These are phyloP conservation scores for Leishmania gerbilli DNA, from an alignment of 208 protist species.

Conservation along the genomic window DNA sequence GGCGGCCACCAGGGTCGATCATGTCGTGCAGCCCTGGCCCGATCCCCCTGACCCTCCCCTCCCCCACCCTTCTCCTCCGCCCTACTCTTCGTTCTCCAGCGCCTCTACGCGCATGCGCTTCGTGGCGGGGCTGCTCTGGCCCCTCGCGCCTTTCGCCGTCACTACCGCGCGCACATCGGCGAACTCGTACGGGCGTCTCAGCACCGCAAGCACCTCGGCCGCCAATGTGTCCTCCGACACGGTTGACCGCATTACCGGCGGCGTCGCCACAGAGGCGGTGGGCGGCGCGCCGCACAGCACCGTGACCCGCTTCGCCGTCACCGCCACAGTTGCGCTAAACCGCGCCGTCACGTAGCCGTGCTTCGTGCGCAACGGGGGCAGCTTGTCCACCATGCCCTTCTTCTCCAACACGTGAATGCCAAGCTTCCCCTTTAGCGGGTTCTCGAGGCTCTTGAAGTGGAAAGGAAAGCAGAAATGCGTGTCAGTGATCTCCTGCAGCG, in stretches of 20 bases:
- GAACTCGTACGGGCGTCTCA: constrained; percentile 49
- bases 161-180: constrained; percentile 27
- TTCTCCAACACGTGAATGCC: constrained; percentile 66
- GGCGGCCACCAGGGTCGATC: background rate
- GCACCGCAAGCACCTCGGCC: constrained; percentile 42
- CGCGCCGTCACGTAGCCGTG: constrained; percentile 62
- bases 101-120: constrained; percentile 35
- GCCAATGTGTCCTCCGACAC: constrained; percentile 41
- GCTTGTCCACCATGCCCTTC: constrained; percentile 64
- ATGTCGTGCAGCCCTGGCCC: background rate
- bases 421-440: constrained; percentile 66
- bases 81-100: constrained; percentile 35
- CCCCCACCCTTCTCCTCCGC: background rate
- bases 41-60: background rate
- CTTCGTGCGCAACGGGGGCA: constrained; percentile 65
- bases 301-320: constrained; percentile 68
- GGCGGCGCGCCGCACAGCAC: constrained; percentile 81
- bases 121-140: constrained; percentile 25
- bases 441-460: constrained; percentile 63
- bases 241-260: constrained; percentile 32
- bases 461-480: constrained; percentile 85
- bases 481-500: constrained; percentile 68
- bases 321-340: constrained; percentile 81
- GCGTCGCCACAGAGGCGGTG: constrained; percentile 27
- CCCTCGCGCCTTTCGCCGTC: constrained; percentile 25